Evolutionary conservation across 371 early-diverging fungal species (phyloP).

Genomic region (Lichtheimia ornata): DNA sequence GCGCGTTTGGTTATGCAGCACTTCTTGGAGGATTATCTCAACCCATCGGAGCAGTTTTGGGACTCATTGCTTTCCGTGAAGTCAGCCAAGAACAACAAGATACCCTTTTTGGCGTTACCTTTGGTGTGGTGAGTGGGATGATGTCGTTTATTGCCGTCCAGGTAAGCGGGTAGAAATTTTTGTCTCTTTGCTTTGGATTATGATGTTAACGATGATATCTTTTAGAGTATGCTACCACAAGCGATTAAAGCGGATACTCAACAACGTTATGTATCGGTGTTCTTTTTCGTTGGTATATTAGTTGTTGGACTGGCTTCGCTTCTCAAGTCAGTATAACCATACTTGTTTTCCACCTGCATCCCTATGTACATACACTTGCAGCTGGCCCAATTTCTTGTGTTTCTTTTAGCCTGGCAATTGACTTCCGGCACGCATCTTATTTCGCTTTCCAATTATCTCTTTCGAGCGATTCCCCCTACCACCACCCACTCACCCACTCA

Average conservation of each 20-base stretch:
- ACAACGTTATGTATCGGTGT: conserved; percentile 44
- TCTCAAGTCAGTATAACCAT: conserved; percentile 36
- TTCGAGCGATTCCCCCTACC: neutral
- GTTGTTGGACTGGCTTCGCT: conserved; percentile 50
- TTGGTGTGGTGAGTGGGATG: conserved; percentile 69
- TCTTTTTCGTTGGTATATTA: conserved; percentile 61
- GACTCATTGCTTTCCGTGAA: conserved; percentile 45
- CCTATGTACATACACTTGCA: conserved; percentile 20
- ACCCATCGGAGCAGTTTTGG: conserved; percentile 64
- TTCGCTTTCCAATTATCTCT: neutral
- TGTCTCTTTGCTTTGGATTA: neutral
- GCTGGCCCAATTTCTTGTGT: conserved; percentile 6
- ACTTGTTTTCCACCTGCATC: conserved; percentile 15
- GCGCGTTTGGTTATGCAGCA: conserved; percentile 67
- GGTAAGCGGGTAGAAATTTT: conserved; percentile 17
- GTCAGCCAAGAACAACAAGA: conserved; percentile 44
- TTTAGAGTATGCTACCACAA: conserved; percentile 55
- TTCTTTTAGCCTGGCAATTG: conserved; percentile 8
- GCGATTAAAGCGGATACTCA: conserved; percentile 52
- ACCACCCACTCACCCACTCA: too few species aligned
- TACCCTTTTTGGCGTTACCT: conserved; percentile 52
- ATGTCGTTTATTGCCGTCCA: conserved; percentile 65
- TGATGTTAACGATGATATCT: neutral
- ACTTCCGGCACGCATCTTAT: conserved; percentile 8
- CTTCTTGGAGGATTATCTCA: conserved; percentile 70